Conservation (phyloP, 1,284 basidiomycete genomes). For the Pseudozyma thailandica region DNA sequence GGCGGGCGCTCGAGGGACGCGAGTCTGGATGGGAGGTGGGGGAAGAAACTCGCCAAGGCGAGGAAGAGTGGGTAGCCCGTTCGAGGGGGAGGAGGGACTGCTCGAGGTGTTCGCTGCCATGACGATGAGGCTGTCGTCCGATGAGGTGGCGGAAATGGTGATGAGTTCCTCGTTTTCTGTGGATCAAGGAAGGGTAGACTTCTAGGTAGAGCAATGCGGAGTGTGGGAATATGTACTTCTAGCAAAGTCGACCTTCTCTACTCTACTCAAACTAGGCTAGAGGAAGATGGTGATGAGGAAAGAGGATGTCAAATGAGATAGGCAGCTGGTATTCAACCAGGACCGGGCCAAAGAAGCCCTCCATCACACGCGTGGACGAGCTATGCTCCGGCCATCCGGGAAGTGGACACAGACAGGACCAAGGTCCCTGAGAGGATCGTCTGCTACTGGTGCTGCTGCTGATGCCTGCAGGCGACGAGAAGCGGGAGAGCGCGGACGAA, state of each 20-base stretch:
- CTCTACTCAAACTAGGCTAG: neutral
- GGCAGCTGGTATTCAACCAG: too few species aligned
- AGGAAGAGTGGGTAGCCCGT: neutral
- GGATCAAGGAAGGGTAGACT: neutral
- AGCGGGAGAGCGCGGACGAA: conserved; percentile 1
- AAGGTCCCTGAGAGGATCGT: neutral
- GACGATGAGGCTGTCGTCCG: neutral
- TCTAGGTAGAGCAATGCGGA: neutral
- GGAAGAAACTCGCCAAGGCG: neutral
- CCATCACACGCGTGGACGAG: too few species aligned
- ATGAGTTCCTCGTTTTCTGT: neutral
- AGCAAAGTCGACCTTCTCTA: neutral
- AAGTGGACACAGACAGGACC: neutral
- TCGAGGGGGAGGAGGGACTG: neutral
- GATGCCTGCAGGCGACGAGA: neutral
- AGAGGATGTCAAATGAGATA: too few species aligned
- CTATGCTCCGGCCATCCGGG: too few species aligned
- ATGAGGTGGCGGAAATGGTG: neutral
- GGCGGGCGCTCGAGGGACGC: conserved; percentile 29
- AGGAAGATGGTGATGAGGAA: too few species aligned
- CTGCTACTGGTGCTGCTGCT: neutral
- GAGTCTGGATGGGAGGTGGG: conserved; percentile 23
- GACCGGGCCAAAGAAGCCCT: too few species aligned
- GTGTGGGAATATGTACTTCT: neutral
- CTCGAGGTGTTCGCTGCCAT: neutral